A percentile compares a stretch with the other conserved stretches of the same genome.
Evolutionary conservation across 1,139 yeast genomes (phyloP).

Genomic region (Taphrina pruni): DNA sequence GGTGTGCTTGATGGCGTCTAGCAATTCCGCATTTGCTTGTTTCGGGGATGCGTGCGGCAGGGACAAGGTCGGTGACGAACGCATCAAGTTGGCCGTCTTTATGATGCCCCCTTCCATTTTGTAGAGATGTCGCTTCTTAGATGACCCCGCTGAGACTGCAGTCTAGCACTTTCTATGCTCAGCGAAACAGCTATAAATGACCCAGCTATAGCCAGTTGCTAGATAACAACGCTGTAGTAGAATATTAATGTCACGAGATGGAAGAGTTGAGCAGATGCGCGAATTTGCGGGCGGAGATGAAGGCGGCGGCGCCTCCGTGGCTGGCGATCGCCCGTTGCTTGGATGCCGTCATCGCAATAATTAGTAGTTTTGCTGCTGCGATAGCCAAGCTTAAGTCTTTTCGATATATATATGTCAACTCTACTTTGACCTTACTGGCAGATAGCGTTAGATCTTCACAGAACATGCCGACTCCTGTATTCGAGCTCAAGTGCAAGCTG

Average conservation of each 20-base stretch:
- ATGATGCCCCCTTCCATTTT: conserved; percentile 1
- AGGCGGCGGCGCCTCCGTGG: no score
- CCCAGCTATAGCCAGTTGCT: background rate
- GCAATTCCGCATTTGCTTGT: conserved; percentile 24
- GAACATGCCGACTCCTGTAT: conserved; percentile 20
- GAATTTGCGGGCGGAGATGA: conserved; percentile 1
- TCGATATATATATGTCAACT: no score
- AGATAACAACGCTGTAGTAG: background rate
- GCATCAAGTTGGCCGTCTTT: conserved; percentile 23
- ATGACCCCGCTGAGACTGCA: no score
- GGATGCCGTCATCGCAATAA: background rate
- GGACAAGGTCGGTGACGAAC: conserved; percentile 17
- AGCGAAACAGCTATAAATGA: background rate
- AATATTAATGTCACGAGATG: background rate
- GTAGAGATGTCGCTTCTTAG: no score
- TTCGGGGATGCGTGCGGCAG: conserved; percentile 21
- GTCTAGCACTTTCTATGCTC: background rate
- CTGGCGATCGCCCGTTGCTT: background rate
- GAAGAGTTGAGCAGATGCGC: background rate
- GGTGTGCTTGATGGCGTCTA: conserved; percentile 23
- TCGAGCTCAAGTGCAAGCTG: conserved; percentile 24
- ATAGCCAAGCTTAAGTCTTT: no score
- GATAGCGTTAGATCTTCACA: background rate
- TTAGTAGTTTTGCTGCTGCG: no score
- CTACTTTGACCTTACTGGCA: no score